A percentile compares a stretch with the other conserved stretches of the same genome.
Conservation (phyloP, 2,329 filamentous ascomycete species). For the Macrophomina tecta region DNA sequence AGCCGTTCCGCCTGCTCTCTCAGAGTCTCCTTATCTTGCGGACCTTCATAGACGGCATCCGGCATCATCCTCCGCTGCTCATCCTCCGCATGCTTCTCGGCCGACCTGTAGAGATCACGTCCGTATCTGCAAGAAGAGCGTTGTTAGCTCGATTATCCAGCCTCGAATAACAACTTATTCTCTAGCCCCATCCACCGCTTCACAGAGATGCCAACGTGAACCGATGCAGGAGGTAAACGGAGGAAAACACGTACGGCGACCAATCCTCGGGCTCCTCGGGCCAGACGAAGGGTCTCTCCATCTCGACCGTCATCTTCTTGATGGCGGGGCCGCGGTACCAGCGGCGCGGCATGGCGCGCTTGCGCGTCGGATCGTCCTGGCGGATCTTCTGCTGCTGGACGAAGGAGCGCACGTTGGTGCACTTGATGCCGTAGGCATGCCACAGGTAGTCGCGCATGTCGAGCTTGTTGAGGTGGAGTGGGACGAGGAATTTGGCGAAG, state of each 20-base stretch:
- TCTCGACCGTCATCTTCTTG: constrained; percentile 95
- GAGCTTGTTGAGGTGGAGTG: constrained; percentile 92
- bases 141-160: not conserved
- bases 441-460: constrained; percentile 94
- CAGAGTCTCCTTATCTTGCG: constrained; percentile 34
- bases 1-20: constrained; percentile 33
- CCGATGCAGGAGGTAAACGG: not conserved
- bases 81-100: constrained; percentile 51
- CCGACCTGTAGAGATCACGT: constrained; percentile 62
- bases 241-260: constrained; percentile 55
- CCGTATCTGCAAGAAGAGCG: constrained; percentile 59
- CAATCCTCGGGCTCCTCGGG: constrained; percentile 71
- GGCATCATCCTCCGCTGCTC: constrained; percentile 45
- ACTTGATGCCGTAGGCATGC: constrained; percentile 80
- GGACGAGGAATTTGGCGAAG: constrained; percentile 88
- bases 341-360: constrained; percentile 54
- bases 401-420: constrained; percentile 75
- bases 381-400: constrained; percentile 73
- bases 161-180: not conserved
- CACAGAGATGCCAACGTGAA: constrained; percentile 2
- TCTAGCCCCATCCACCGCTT: not conserved
- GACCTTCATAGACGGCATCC: constrained; percentile 27
- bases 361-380: constrained; percentile 52
- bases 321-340: constrained; percentile 73
- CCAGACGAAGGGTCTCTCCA: constrained; percentile 87